Conservation (phyloP, 148 eudicot species). For the Spergularia bocconei region DNA sequence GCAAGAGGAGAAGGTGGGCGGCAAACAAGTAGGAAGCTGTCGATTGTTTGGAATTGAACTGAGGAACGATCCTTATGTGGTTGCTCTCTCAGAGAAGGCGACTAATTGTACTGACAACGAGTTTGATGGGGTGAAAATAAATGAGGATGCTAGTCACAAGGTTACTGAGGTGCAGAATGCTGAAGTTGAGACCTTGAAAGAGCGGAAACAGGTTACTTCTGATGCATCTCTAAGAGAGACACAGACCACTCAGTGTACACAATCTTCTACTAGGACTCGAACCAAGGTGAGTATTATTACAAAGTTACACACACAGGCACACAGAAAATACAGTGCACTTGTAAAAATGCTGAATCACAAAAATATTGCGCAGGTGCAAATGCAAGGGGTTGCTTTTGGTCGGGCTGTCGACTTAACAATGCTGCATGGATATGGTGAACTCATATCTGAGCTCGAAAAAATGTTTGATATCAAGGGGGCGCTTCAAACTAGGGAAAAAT, state of each 20-base stretch:
- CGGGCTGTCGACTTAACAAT: conserved; percentile 79
- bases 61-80: conserved; percentile 20
- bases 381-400: conserved; percentile 96
- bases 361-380: conserved; percentile 57
- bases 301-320: not conserved
- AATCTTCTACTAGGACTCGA: conserved; percentile 57
- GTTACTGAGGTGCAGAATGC: conserved; percentile 27
- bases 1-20: conserved; percentile 29
- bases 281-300: conserved; percentile 52
- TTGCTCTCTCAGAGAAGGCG: conserved; percentile 24
- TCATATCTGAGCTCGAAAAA: conserved; percentile 60
- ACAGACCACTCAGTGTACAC: conserved; percentile 35
- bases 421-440: conserved; percentile 59
- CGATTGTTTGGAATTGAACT: conserved; percentile 83
- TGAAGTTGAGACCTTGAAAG: conserved; percentile 33
- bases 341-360: not conserved
- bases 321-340: too few relatives aligned
- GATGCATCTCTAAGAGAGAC: conserved; percentile 33
- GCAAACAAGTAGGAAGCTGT: conserved; percentile 47
- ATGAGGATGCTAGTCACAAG: conserved; percentile 11
- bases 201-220: conserved; percentile 27
- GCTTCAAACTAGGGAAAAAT: conserved; percentile 51
- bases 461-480: conserved; percentile 85
- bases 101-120: conserved; percentile 2
- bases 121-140: conserved; percentile 14